Evolutionary conservation across 2,329 filamentous ascomycete genomes (phyloP).

Genomic region (Whalleya microplaca): DNA sequence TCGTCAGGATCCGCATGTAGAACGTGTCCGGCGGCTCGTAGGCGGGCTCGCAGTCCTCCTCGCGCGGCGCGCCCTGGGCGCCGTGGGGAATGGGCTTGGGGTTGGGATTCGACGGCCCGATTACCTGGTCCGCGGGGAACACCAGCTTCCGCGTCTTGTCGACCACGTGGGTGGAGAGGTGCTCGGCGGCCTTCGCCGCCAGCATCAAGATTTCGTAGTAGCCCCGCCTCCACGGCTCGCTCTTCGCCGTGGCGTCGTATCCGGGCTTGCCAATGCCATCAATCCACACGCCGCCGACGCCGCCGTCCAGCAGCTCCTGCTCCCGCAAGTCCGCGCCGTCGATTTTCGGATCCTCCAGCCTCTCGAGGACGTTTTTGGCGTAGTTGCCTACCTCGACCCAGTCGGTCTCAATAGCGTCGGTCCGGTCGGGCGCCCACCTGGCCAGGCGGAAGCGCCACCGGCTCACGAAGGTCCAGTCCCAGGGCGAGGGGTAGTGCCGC

Average conservation of each 20-base stretch:
- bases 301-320: too few species aligned
- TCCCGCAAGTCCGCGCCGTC: conserved; percentile 70
- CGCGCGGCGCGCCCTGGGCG: conserved; percentile 64
- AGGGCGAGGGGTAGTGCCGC: conserved; percentile 76
- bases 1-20: conserved; percentile 82
- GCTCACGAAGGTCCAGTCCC: conserved; percentile 77
- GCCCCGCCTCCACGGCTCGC: conserved; percentile 81
- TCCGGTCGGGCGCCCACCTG: conserved; percentile 59
- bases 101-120: conserved; percentile 81
- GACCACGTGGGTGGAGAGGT: conserved; percentile 77
- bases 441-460: conserved; percentile 70
- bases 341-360: conserved; percentile 69
- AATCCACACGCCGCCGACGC: conserved; percentile 57
- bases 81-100: conserved; percentile 73
- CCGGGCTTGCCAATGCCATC: conserved; percentile 56
- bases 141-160: conserved; percentile 69
- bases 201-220: conserved; percentile 85
- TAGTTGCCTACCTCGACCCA: conserved; percentile 70
- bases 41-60: conserved; percentile 74
- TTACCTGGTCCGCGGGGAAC: conserved; percentile 73
- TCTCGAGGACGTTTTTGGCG: conserved; percentile 61
- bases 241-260: conserved; percentile 74
- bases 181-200: conserved; percentile 75
- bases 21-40: conserved; percentile 74
- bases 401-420: conserved; percentile 59